Percentiles rank a stretch among this genome's conserved stretches.
Evolutionary conservation across 176 grass and related monocot genomes (phyloP).

Genomic region (Otatea glauca): DNA sequence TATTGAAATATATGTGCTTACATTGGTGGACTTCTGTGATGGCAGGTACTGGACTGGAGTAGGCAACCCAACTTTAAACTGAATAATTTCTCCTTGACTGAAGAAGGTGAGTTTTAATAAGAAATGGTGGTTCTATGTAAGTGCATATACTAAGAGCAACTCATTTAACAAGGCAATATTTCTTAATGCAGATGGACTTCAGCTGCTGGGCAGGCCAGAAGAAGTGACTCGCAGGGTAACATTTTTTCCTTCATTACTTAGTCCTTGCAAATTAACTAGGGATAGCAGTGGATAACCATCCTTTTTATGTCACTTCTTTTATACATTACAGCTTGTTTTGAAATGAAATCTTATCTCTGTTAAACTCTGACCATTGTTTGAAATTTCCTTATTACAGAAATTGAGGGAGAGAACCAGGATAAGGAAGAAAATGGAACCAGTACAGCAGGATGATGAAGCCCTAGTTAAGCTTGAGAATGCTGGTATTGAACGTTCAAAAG

Average conservation of each 20-base stretch:
- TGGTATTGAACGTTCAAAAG: slow-evolving; percentile 44
- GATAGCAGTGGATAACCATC: neutral
- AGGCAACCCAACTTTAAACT: neutral
- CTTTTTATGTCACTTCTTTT: neutral
- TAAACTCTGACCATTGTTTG: neutral
- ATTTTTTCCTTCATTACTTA: neutral
- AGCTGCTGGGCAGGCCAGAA: slow-evolving; percentile 9
- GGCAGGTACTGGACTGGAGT: slow-evolving; percentile 4
- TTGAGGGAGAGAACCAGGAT: slow-evolving; percentile 28
- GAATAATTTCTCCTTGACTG: slow-evolving; percentile 12
- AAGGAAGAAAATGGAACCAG: neutral
- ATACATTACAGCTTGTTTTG: neutral
- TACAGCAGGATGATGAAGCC: slow-evolving; percentile 44
- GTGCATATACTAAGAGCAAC: neutral
- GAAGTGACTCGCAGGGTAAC: slow-evolving; percentile 33
- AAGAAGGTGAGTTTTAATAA: neutral
- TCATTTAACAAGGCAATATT: neutral
- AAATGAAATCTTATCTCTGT: neutral
- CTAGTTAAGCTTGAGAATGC: slow-evolving; percentile 51
- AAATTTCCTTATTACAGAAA: slow-evolving; percentile 18
- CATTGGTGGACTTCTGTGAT: neutral
- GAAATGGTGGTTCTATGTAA: neutral
- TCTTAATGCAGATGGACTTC: slow-evolving; percentile 22
- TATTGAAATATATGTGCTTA: neutral
- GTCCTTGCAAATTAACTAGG: slow-evolving; percentile 17